Evolutionary conservation across 305 asterid species (phyloP).

Genomic region (Solanum hybrid): DNA sequence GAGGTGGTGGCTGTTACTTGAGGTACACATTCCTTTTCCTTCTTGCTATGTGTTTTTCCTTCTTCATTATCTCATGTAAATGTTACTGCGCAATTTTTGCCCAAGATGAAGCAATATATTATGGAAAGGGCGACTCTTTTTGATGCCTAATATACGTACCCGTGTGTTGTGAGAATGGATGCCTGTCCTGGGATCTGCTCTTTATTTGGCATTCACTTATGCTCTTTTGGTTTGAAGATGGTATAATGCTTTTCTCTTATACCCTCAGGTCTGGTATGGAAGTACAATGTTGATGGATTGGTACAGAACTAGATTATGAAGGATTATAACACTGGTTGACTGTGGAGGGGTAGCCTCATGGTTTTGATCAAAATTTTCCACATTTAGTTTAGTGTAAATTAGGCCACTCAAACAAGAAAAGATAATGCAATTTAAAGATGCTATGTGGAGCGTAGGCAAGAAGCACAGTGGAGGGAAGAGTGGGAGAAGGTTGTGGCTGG

Average conservation of each 20-base stretch:
- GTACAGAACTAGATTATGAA: not conserved
- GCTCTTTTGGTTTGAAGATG: not conserved
- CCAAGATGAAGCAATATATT: not conserved
- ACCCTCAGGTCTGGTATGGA: not conserved
- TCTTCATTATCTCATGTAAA: too few species aligned
- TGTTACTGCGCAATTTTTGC: not conserved
- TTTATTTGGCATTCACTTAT: not conserved
- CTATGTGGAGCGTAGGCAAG: not conserved
- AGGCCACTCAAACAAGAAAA: not conserved
- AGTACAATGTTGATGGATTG: not conserved
- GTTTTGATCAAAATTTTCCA: not conserved
- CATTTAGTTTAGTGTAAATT: not conserved
- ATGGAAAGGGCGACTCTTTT: not conserved
- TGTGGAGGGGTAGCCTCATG: not conserved
- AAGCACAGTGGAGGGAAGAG: not conserved
- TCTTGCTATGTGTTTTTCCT: not conserved
- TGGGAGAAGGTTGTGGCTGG: not conserved
- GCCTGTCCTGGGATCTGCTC: not conserved
- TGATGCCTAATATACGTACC: not conserved
- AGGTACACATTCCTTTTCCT: constrained; percentile 20
- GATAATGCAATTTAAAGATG: not conserved
- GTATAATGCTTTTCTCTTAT: not conserved
- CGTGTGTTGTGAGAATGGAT: not conserved
- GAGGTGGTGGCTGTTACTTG: constrained; percentile 87
- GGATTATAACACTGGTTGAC: not conserved